Evolutionary conservation across 2,329 filamentous ascomycete genomes (phyloP), one percentile per base, ranked within the genome.

Genomic region (Penicillium aurantiogriseum): DNA sequence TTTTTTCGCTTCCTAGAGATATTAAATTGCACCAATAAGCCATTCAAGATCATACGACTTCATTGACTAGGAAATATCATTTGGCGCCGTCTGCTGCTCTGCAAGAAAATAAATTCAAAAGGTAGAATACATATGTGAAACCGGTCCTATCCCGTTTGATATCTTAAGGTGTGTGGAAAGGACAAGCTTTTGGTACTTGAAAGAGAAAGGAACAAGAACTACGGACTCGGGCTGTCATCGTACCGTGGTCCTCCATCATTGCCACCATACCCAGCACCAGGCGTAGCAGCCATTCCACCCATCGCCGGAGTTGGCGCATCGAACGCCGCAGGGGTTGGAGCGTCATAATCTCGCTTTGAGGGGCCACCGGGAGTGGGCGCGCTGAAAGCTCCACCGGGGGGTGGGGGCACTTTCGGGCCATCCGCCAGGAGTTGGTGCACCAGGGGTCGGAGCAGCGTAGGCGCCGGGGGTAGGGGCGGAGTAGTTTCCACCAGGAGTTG

Each of bases 401-500:
- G 77, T 79, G 10, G 77, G 76, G 6, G 77, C 76, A 56, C 67
- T 75, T 44, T 79, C 74, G 15, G 77, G 76, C 74, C 75, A 77
- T n/a, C 65, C 71, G 25, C 65, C 77, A 63, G 69, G 80, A 47
- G 81, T 83, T 11, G 81, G 77, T n/a, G 84, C 87, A 27, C 85
- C 87, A 0, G 89, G 89, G 0, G 89, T 92, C 0, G 88, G 88
- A 17, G 88, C 89, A 36, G 67, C 71, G 46, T 76, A 56, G 77
- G 83, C 46, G 75, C 85, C 86, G 1, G 87, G 87, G 0, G 87
- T 90, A 1, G 87, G 86, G 2, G 87, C 88, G 7, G 84, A 82
- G 55, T 89, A 88, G 49, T 74, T 69, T 7, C 84, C 87, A 3
- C 87, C 88, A 0, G 88, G 89, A 0, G 89, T 92, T 0, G 89